Percentiles rank a stretch among this genome's conserved stretches.
These are phyloP conservation scores for Saturnispora diversa DNA, from an alignment of 805 yeast species.

Conservation along the genomic window DNA sequence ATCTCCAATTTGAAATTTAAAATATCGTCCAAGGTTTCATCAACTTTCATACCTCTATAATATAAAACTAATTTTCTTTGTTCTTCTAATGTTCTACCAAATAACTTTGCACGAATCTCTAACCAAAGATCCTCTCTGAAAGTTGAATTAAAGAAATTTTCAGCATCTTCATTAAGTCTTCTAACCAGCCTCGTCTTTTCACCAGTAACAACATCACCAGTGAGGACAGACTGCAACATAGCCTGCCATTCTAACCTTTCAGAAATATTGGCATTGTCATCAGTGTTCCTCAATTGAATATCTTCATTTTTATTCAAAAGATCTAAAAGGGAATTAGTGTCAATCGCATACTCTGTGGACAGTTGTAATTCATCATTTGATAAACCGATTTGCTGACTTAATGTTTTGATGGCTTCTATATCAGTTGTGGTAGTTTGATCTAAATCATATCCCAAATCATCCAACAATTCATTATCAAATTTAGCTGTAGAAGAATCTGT, in stretches of 20 bases:
- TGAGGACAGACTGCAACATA: slow-evolving; percentile 80
- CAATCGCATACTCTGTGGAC: slow-evolving; percentile 30
- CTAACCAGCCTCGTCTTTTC: slow-evolving; percentile 74
- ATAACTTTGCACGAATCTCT: slow-evolving; percentile 74
- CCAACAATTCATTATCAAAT: slow-evolving; percentile 7
- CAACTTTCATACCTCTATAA: slow-evolving; percentile 57
- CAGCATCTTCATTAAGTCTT: slow-evolving; percentile 36
- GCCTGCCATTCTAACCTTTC: slow-evolving; percentile 95
- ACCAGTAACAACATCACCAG: slow-evolving; percentile 88
- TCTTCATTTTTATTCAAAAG: slow-evolving; percentile 31
- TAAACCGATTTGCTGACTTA: slow-evolving; percentile 30
- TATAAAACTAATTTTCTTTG: slow-evolving; percentile 63
- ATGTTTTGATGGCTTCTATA: slow-evolving; percentile 25
- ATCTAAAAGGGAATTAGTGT: slow-evolving; percentile 29
- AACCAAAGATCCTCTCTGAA: slow-evolving; percentile 77
- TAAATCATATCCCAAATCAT: slow-evolving; percentile 15
- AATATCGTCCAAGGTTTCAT: slow-evolving; percentile 62
- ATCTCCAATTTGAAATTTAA: slow-evolving; percentile 51
- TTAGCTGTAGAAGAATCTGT: slow-evolving; percentile 3
- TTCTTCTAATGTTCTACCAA: slow-evolving; percentile 72
- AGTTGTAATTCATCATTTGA: slow-evolving; percentile 26
- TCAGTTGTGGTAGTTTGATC: slow-evolving; percentile 18
- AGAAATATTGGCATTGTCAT: slow-evolving; percentile 33
- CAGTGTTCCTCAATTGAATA: slow-evolving; percentile 25
- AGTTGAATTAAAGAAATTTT: slow-evolving; percentile 43